Evolutionary conservation across 2,329 filamentous ascomycete species (phyloP), one percentile per base, ranked within the genome.

Genomic region (Mycosphaerella arachidis): DNA sequence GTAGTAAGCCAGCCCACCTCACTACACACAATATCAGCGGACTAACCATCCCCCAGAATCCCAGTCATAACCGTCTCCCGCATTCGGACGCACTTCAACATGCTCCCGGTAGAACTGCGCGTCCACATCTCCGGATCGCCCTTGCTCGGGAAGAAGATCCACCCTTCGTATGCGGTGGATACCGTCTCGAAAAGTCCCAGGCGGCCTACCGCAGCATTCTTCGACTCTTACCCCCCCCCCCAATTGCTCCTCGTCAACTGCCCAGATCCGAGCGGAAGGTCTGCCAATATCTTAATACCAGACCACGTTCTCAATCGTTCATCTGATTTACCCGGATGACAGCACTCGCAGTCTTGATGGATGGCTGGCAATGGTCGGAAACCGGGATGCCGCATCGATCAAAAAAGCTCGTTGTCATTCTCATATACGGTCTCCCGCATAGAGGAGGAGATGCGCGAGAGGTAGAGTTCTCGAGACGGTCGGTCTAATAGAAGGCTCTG

Each of bases 181-280:
- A 24, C 24, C 24, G 24, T 3, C 3, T 3, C 24, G 16, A n/a
- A 40, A 6, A 40, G 12, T 9, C 31, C 31, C 31, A 9, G 12
- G 12, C 31, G 5, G 24, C 31, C 31, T 35, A 35, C 31, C 31
- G 31, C 37, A 40, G 10, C 37, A 40, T 16, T 13, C 6, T 13
- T 2, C 10, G 13, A 18, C 40, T 13, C 13, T n/a, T 13, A n/a
- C 13, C 40, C n/a, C 40, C 40, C 13, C 13, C n/a, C 40, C 40
- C 13, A 1, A 3, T 20, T 59, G 6, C 48, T 60, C 30, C 53
- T 53, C 8, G 58, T 63, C 13, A 63, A 55, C 27, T 54, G 56
- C 10, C 2, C 64, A 62, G 37, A 56, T 57, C 9, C 62, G 62
- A 13, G 35, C 55, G n/a, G 64, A 66, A 55, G 53, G 60, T 16